Evolutionary conservation across 1,139 yeast genomes (phyloP), one percentile per base, ranked within the genome.

Genomic region (Trichomonascaceae sp.): DNA sequence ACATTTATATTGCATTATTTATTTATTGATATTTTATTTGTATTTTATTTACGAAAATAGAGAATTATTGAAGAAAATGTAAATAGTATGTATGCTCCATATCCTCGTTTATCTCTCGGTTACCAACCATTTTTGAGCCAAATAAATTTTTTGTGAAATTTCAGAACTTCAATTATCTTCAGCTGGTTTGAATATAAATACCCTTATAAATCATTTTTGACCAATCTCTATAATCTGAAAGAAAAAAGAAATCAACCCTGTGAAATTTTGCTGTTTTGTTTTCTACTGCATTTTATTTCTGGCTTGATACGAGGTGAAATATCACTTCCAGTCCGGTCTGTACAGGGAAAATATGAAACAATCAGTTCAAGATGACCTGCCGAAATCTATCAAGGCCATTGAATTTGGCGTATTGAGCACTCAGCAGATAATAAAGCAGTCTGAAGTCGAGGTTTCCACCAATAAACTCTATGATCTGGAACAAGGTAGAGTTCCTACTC

Each of bases 381-480:
- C 98, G 55, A 87, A 93, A 74, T 80, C 85, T 66, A 93, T 93
- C 74, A 81, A 85, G 66, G 97, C 96, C 45, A 79, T 95, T 55
- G 93, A 91, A 70, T 95, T 95, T 69, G 88, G 96, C 52, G 96
- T 96, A 15, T 79, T 93, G 27, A 85, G 95, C 32, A 89, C 96
- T 44, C 82, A 85, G 62, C 98, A 93, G 66, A 91, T 95, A 62
- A 81, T 90, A 51, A 93, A 95, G 38, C 96, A 91, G 71, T 86
- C 96, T 1, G 97, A 90, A 67, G 96, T 91, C 41, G 98, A 95
- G 68, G 89, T 95, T 57, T 81, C 87, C 50, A 88, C 96, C 15
- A 80, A 97, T 64, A 97, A 93, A 69, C 78, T 95, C 56, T 95
- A 90, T 69, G 97, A 93, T 70, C 77, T 93, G 59, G 93, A 85